Conservation (phyloP, 2,329 filamentous ascomycete genomes). For the Zalaria sp. region DNA sequence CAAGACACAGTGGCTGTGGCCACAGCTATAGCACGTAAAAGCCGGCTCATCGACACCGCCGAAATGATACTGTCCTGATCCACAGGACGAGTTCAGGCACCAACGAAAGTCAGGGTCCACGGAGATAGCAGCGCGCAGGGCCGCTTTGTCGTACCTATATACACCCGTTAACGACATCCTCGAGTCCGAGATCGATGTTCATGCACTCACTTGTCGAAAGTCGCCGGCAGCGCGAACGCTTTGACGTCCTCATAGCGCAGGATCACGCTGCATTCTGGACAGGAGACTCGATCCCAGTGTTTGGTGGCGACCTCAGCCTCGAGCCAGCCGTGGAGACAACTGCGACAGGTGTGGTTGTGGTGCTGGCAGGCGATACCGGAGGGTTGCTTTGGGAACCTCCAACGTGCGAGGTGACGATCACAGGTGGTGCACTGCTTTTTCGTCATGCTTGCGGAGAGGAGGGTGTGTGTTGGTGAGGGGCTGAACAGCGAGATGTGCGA, state of each 20-base stretch:
- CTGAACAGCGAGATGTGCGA: too few species aligned
- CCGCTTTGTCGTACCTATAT: background rate
- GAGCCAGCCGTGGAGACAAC: background rate
- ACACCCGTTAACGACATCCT: background rate
- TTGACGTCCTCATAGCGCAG: background rate
- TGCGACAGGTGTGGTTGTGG: conserved; percentile 4
- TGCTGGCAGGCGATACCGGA: conserved; percentile 4
- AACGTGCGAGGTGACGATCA: background rate
- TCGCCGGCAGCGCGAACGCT: background rate
- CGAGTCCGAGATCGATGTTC: too few species aligned
- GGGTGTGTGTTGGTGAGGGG: too few species aligned
- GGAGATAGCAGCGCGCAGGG: conserved; percentile 3
- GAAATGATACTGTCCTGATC: conserved; percentile 11
- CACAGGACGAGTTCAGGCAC: conserved; percentile 8
- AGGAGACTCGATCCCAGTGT: too few species aligned
- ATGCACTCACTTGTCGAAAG: too few species aligned
- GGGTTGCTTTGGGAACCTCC: conserved; percentile 1
- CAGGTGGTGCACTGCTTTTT: conserved; percentile 4
- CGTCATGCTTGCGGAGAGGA: background rate
- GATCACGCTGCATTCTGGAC: too few species aligned
- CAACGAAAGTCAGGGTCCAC: conserved; percentile 8
- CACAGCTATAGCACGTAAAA: conserved; percentile 15
- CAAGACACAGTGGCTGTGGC: conserved; percentile 13
- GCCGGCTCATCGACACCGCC: conserved; percentile 10
- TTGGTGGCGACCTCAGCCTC: too few species aligned